These are phyloP conservation scores for Eutypa lata DNA, from an alignment of 2,329 filamentous ascomycete species.

Conservation along the genomic window DNA sequence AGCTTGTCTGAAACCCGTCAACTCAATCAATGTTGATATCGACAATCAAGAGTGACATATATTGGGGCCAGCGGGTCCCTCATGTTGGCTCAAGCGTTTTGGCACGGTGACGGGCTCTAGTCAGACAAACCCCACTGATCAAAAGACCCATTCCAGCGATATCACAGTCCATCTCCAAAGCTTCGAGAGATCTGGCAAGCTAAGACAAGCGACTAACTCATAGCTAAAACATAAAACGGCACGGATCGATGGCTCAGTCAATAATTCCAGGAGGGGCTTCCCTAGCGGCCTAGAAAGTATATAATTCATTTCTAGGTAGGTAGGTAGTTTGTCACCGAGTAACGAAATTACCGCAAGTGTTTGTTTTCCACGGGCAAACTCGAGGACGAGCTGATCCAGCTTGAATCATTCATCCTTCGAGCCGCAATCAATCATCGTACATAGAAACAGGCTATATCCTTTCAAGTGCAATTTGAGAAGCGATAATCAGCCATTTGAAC, in stretches of 20 bases:
- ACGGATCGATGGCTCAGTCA: not conserved
- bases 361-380: no score
- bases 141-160: not conserved
- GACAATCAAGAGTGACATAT: not conserved
- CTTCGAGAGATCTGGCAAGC: no score
- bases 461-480: no score
- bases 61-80: constrained; percentile 7
- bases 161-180: not conserved
- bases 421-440: no score
- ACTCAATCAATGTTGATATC: not conserved
- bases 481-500: no score
- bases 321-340: not conserved
- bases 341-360: not conserved
- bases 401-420: no score
- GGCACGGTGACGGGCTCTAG: constrained; percentile 22
- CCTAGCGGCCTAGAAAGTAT: no score
- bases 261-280: no score
- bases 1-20: not conserved
- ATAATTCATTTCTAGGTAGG: not conserved
- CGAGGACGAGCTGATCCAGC: no score
- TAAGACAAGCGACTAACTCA: no score
- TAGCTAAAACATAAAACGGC: not conserved
- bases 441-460: no score
- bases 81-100: constrained; percentile 22
- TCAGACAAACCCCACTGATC: not conserved